Base-by-base conservation (phyloP, 1,139 yeast genomes). In the Suhomyces taliae region DNA sequence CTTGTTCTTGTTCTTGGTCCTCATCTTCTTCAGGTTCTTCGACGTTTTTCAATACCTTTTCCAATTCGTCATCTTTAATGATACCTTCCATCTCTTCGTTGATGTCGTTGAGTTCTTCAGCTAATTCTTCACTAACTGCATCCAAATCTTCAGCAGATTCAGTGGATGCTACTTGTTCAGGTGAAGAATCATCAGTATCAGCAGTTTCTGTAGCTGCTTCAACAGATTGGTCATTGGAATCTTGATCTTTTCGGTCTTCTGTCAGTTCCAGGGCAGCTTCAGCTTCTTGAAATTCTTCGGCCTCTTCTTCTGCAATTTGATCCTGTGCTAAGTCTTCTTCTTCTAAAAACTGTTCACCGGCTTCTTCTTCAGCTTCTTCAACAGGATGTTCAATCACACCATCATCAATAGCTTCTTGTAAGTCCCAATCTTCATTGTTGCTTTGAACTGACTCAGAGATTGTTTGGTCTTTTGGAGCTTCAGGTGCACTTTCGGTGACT, bases 401-500 rank as follows among this genome's bases (percentile, higher is more conserved):
- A 40, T 39, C 41, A 8, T 29, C 27, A 27, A 34, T 39, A n/a
- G 8, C 41, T n/a, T 26, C 44, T 8, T 15, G 4, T 7, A 29
- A 29, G n/a, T 29, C 32, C 32, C 9, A 11, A 6, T 29, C 11
- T 15, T 32, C 41, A 36, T 12, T 27, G 26, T 39, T 42, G 11
- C 43, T 47, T 19, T 53, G 57, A n/a, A 43, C 40, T 11, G 34
- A 24, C 8, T 39, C 41, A 19, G 35, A n/a, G 8, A 26, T 31
- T 3, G 36, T 31, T 12, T 36, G 40, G 24, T 10, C 26, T 7
- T 37, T 41, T 7, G 27, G 26, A 8, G 32, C 39, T 19, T 44
- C 46, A 12, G 38, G 38, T 10, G 10, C 37, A 4, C 5, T 29
- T 6, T 29, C 7, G n/a, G 3, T 29, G 32, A 11, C 9, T 29